A percentile compares a stretch with the other conserved stretches of the same genome.
These are phyloP conservation scores for Talaromyces thailandensis DNA, from an alignment of 495 filamentous ascomycete species.

Conservation along the genomic window DNA sequence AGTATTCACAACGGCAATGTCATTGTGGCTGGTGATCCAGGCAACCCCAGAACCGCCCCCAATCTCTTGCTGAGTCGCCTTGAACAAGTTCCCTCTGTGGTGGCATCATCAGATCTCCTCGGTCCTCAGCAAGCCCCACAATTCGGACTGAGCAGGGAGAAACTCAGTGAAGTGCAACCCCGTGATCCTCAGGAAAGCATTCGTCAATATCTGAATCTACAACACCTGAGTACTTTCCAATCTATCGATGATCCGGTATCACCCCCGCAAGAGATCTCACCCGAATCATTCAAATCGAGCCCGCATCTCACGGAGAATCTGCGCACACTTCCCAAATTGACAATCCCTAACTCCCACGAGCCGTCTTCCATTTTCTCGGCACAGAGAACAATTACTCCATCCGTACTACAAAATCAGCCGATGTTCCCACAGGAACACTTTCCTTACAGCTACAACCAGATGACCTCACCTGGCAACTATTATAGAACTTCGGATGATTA, in stretches of 20 bases:
- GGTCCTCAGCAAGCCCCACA: slow-evolving; percentile 50
- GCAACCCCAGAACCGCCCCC: too few relatives aligned
- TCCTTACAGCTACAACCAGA: too few relatives aligned
- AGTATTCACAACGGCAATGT: too few relatives aligned
- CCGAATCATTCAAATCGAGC: slow-evolving; percentile 31
- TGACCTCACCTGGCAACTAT: too few relatives aligned
- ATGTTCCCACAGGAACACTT: too few relatives aligned
- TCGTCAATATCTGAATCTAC: slow-evolving; percentile 75
- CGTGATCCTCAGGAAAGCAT: slow-evolving; percentile 89
- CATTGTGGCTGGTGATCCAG: slow-evolving; percentile 19
- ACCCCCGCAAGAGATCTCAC: too few relatives aligned
- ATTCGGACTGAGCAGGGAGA: slow-evolving; percentile 73
- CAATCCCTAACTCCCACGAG: slow-evolving; percentile 32
- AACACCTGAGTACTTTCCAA: slow-evolving; percentile 45
- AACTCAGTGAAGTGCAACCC: slow-evolving; percentile 48
- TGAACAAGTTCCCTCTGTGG: slow-evolving; percentile 78
- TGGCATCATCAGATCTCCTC: slow-evolving; percentile 84
- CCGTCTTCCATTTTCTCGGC: too few relatives aligned
- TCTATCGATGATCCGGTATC: too few relatives aligned
- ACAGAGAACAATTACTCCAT: slow-evolving; percentile 18
- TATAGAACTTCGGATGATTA: slow-evolving; percentile 12
- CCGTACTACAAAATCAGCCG: slow-evolving; percentile 3
- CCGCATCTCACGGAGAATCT: slow-evolving; percentile 26
- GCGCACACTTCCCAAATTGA: slow-evolving; percentile 47
- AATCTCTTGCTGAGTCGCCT: too few relatives aligned